A percentile compares a stretch with the other conserved stretches of the same genome.
These are phyloP conservation scores for Penicillium verhagenii DNA, from an alignment of 495 filamentous ascomycete genomes.

Conservation along the genomic window DNA sequence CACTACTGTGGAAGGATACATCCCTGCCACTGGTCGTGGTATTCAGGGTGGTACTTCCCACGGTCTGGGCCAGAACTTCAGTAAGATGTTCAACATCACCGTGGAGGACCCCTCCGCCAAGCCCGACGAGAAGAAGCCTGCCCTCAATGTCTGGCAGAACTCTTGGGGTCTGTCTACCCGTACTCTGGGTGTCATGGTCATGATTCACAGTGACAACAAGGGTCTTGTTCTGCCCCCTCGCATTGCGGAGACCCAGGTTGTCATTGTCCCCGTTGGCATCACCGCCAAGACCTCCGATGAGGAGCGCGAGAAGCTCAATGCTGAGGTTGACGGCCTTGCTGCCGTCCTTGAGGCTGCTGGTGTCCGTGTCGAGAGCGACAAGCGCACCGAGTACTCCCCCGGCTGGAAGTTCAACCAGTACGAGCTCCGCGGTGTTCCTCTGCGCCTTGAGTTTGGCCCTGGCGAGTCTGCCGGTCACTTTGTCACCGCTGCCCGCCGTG, in stretches of 20 bases:
- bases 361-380: slow-evolving; percentile 71
- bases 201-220: slow-evolving; percentile 94
- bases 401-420: slow-evolving; percentile 98
- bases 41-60: slow-evolving; percentile 96
- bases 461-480: slow-evolving; percentile 84
- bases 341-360: slow-evolving; percentile 61
- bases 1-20: slow-evolving; percentile 73
- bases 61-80: slow-evolving; percentile 82
- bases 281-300: slow-evolving; percentile 80
- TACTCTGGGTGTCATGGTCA: slow-evolving; percentile 92
- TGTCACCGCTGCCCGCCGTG: slow-evolving; percentile 81
- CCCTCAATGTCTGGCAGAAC: slow-evolving; percentile 92
- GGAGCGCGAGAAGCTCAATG: slow-evolving; percentile 67
- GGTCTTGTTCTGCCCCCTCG: slow-evolving; percentile 89
- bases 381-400: slow-evolving; percentile 82
- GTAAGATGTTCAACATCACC: slow-evolving; percentile 96
- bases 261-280: slow-evolving; percentile 92
- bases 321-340: slow-evolving; percentile 67
- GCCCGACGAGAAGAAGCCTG: slow-evolving; percentile 65
- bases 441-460: slow-evolving; percentile 92
- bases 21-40: slow-evolving; percentile 71
- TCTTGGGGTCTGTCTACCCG: slow-evolving; percentile 97
- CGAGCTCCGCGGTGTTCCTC: slow-evolving; percentile 90
- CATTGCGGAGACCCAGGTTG: slow-evolving; percentile 79
- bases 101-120: slow-evolving; percentile 86